These are phyloP conservation scores for Tulasnella sp. DNA, from an alignment of 768 basidiomycete genomes.

Conservation along the genomic window DNA sequence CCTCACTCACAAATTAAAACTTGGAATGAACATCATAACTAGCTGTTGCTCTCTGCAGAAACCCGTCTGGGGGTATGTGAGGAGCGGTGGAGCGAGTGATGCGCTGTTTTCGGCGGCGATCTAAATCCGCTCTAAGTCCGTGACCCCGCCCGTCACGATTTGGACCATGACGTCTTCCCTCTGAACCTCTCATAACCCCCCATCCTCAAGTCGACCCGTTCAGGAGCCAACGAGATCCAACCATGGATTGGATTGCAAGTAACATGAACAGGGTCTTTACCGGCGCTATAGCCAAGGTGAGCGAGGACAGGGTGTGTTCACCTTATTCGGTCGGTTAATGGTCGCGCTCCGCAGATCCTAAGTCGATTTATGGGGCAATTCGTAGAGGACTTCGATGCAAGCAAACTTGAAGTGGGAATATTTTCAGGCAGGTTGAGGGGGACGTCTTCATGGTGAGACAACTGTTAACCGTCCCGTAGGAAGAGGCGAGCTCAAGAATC, in stretches of 20 bases:
- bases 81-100: too few species aligned
- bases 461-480: neutral
- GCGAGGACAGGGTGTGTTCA: neutral
- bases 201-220: neutral
- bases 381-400: constrained; percentile 92
- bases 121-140: neutral
- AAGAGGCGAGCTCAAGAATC: constrained; percentile 73
- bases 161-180: neutral
- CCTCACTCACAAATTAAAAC: too few species aligned
- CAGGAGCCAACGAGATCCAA: neutral
- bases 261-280: neutral
- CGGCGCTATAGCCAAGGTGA: neutral
- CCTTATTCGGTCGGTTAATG: neutral
- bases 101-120: too few species aligned
- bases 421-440: constrained; percentile 58
- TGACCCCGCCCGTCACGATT: neutral
- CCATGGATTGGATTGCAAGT: constrained; percentile 7
- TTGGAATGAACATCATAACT: too few species aligned
- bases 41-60: too few species aligned
- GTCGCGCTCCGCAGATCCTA: constrained; percentile 53
- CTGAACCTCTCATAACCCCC: neutral
- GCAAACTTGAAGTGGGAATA: constrained; percentile 91
- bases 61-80: too few species aligned
- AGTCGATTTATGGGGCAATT: constrained; percentile 91
- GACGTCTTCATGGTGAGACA: neutral